Percentiles rank a stretch among this genome's conserved stretches.
Conservation (phyloP, 2,329 filamentous ascomycete species). For the Ophiostoma sp. region DNA sequence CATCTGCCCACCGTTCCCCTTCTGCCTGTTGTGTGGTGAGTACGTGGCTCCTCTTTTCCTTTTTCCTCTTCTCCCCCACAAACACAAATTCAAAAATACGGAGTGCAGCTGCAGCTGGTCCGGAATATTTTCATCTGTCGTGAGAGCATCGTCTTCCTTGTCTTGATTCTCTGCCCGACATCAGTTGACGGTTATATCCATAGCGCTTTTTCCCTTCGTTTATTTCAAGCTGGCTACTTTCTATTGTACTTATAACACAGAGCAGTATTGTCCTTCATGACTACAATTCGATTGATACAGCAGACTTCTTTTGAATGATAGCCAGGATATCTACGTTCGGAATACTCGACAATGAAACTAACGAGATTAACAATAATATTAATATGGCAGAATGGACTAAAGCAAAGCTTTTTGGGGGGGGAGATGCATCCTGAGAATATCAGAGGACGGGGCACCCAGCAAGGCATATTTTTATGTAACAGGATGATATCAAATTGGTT, state of each 20-base stretch:
- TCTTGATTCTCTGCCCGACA: background rate
- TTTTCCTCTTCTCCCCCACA: background rate
- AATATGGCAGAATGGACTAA: background rate
- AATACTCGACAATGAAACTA: no score
- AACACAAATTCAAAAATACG: constrained; percentile 2
- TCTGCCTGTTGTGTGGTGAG: background rate
- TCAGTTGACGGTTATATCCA: no score
- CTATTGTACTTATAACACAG: background rate
- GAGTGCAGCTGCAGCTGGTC: background rate
- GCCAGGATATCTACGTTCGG: background rate
- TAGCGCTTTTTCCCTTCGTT: background rate
- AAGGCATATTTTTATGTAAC: background rate
- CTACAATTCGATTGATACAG: background rate
- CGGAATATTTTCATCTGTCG: background rate
- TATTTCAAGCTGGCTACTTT: background rate
- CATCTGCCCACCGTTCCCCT: background rate
- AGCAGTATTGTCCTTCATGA: background rate
- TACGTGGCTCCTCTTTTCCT: no score
- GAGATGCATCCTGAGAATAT: no score
- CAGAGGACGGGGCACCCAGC: background rate
- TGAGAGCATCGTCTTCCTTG: background rate
- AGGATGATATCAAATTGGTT: background rate
- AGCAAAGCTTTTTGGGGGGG: background rate
- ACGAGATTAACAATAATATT: background rate
- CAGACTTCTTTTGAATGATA: background rate